Conservation (phyloP, 1,139 yeast species). For the Blastobotrys indianensis region DNA sequence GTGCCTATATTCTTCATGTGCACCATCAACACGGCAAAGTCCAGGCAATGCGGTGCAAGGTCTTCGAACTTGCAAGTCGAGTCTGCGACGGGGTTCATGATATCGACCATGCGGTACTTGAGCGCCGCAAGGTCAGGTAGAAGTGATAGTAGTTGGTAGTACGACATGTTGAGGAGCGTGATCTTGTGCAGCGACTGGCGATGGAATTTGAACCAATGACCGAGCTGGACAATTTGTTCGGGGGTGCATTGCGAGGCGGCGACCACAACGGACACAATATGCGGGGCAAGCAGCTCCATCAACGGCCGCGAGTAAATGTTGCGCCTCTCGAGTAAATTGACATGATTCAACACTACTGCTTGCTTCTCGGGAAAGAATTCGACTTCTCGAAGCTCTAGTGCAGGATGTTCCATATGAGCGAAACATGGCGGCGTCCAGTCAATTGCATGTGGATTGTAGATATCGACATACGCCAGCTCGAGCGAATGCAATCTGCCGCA, state of each 20-base stretch:
- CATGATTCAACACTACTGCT: conserved; percentile 6
- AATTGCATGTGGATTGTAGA: conserved; percentile 5
- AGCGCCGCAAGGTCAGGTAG: not conserved
- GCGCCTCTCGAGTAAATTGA: conserved; percentile 7
- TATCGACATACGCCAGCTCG: conserved; percentile 6
- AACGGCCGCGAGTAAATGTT: conserved; percentile 10
- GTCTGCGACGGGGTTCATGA: conserved; percentile 8
- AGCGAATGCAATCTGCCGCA: conserved; percentile 1
- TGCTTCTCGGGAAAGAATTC: conserved; percentile 9
- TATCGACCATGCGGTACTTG: conserved; percentile 8
- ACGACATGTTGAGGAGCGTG: conserved; percentile 3
- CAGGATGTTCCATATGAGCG: not conserved
- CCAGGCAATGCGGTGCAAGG: conserved; percentile 5
- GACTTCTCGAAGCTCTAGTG: conserved; percentile 6
- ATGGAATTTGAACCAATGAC: conserved; percentile 10
- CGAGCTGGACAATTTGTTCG: conserved; percentile 8
- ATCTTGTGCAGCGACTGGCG: conserved; percentile 8
- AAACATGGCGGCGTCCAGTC: conserved; percentile 10
- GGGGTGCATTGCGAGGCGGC: conserved; percentile 7
- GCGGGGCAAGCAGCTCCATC: conserved; percentile 8
- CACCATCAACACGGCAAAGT: conserved; percentile 7
- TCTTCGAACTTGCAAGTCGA: conserved; percentile 2
- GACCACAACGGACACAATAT: conserved; percentile 3
- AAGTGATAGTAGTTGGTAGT: not conserved
- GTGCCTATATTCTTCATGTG: conserved; percentile 7